Evolutionary conservation across 2,329 filamentous ascomycete genomes (phyloP).

Genomic region (Phaeosphaeria sp.): DNA sequence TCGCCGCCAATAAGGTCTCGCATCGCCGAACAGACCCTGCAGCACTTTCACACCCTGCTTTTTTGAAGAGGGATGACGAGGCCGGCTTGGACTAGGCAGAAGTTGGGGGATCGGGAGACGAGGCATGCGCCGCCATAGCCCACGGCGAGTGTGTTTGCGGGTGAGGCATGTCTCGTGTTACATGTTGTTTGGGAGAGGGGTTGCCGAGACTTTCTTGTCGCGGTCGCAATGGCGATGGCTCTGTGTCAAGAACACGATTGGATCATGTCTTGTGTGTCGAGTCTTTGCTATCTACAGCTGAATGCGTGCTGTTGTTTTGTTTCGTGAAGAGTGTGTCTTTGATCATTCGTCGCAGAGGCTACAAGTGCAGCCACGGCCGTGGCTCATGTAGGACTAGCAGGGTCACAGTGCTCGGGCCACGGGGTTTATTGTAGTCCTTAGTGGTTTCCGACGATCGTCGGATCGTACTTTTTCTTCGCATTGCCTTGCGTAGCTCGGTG

Average conservation of each 20-base stretch:
- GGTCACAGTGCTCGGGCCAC: background rate
- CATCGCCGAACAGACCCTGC: too few relatives aligned
- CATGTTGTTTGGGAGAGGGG: background rate
- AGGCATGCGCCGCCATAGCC: background rate
- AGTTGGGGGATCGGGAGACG: background rate
- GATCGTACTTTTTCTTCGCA: constrained; percentile 1
- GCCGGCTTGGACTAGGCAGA: background rate
- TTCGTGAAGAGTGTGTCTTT: background rate
- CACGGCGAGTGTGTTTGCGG: background rate
- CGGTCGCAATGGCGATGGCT: too few relatives aligned
- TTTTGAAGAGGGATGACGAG: background rate
- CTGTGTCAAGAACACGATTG: too few relatives aligned
- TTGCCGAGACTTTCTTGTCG: background rate
- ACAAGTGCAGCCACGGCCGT: background rate
- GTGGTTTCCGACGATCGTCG: constrained; percentile 4
- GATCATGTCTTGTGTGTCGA: background rate
- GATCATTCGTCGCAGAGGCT: background rate
- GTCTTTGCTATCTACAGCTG: background rate
- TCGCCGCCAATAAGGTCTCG: background rate
- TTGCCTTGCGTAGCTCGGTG: background rate
- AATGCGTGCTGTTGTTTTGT: background rate
- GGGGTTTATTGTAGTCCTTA: constrained; percentile 1
- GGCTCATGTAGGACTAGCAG: background rate
- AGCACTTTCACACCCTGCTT: too few relatives aligned
- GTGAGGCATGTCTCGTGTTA: background rate